phyloP scores from a whole-genome alignment of 768 basidiomycete genomes.

The Russula virescens region DNA sequence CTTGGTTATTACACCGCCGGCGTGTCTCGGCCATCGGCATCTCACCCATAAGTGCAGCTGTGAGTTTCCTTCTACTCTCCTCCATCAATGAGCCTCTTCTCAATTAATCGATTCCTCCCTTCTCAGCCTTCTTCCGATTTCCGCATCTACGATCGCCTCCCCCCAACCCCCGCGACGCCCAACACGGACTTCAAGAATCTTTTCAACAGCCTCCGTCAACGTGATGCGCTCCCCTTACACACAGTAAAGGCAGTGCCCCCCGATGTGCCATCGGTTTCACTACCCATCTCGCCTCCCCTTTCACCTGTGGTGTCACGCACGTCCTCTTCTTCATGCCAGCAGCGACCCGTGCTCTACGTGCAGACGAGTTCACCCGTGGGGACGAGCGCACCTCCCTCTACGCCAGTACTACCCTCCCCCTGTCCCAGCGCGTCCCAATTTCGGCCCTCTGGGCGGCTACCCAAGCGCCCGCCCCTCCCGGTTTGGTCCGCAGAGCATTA shows the following conservation, averaged over 20 bases:
- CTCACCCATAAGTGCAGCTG: slow-evolving; percentile 11
- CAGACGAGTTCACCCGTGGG: slow-evolving; percentile 17
- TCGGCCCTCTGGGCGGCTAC: slow-evolving; percentile 14
- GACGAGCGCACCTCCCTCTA: slow-evolving; percentile 16
- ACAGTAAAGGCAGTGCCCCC: neutral
- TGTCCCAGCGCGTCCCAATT: neutral
- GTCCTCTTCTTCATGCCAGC: slow-evolving; percentile 21
- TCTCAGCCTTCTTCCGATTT: slow-evolving; percentile 4
- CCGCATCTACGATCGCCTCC: slow-evolving; percentile 13
- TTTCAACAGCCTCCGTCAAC: slow-evolving; percentile 13
- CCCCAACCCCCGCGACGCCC: slow-evolving; percentile 16
- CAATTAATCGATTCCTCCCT: neutral
- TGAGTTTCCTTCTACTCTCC: neutral
- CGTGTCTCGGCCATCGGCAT: slow-evolving; percentile 7
- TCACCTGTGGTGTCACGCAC: slow-evolving; percentile 27
- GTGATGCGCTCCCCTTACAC: neutral
- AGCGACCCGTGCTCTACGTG: slow-evolving; percentile 17
- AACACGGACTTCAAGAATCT: slow-evolving; percentile 19
- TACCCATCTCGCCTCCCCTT: neutral
- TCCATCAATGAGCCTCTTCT: neutral
- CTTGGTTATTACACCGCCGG: slow-evolving; percentile 9
- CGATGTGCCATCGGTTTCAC: neutral
- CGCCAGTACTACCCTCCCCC: slow-evolving; percentile 10
- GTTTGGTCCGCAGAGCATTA: slow-evolving; percentile 14
- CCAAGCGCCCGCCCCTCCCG: slow-evolving; percentile 14